Evolutionary conservation across 1,284 basidiomycete genomes (phyloP).

Genomic region (Apiotrichum domesticum): DNA sequence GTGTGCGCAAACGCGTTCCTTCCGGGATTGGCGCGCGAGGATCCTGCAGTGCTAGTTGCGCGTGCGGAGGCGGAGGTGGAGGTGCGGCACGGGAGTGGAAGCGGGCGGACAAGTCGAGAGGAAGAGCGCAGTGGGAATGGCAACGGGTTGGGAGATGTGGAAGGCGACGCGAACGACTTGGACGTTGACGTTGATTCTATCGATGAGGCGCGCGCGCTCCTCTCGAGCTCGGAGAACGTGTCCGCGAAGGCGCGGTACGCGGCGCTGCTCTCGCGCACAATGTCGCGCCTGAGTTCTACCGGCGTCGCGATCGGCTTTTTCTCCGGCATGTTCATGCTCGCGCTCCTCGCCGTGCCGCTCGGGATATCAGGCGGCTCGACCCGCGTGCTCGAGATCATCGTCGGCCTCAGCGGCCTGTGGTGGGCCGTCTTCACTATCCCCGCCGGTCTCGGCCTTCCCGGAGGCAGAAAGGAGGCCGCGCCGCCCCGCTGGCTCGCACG

Average conservation of each 20-base stretch:
- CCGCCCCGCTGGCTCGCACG: constrained; percentile 19
- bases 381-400: constrained; percentile 65
- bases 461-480: constrained; percentile 14
- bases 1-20: constrained; percentile 88
- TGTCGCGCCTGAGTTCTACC: constrained; percentile 68
- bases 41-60: constrained; percentile 54
- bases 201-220: constrained; percentile 19
- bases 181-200: constrained; percentile 2
- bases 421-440: constrained; percentile 76
- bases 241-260: constrained; percentile 47
- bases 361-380: constrained; percentile 62
- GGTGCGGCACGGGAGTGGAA: background rate
- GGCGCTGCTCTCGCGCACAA: constrained; percentile 59
- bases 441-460: constrained; percentile 64
- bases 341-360: constrained; percentile 71
- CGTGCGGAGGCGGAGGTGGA: constrained; percentile 32
- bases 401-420: constrained; percentile 73
- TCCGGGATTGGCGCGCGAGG: constrained; percentile 63
- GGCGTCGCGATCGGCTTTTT: constrained; percentile 79
- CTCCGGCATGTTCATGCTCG: constrained; percentile 60
- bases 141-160: too few relatives aligned
- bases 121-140: too few relatives aligned
- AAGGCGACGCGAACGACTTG: background rate
- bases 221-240: background rate
- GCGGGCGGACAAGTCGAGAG: too few relatives aligned